These are phyloP conservation scores for Capsicum pubescens DNA, from an alignment of 257 asterid species.

Conservation along the genomic window DNA sequence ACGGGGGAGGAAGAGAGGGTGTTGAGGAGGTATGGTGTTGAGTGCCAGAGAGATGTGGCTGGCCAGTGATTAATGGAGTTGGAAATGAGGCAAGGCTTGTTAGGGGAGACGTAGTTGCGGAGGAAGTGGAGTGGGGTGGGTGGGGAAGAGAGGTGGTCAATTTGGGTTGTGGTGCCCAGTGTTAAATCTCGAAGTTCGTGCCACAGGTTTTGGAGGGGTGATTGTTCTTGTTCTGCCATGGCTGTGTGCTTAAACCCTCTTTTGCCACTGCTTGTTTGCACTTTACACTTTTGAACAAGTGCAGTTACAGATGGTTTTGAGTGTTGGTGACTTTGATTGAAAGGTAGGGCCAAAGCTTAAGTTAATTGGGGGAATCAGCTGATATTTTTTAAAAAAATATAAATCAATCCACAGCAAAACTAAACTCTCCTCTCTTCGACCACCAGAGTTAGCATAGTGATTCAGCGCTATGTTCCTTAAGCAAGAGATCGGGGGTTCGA, in stretches of 20 bases:
- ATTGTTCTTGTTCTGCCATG: conserved; percentile 32
- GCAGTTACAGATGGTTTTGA: too few species aligned
- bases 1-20: conserved; percentile 67
- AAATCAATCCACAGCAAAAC: too few species aligned
- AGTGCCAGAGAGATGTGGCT: conserved; percentile 72
- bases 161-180: conserved; percentile 54
- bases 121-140: conserved; percentile 84
- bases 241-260: conserved; percentile 12
- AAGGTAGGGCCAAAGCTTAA: too few species aligned
- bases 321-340: too few species aligned
- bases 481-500: too few species aligned
- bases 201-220: conserved; percentile 64
- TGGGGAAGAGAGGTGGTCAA: conserved; percentile 64
- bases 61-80: conserved; percentile 82
- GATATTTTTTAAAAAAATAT: too few species aligned
- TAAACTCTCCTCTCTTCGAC: too few species aligned
- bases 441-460: too few species aligned
- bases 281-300: neutral
- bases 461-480: too few species aligned
- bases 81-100: conserved; percentile 84
- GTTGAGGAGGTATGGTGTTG: conserved; percentile 62
- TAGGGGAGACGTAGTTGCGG: conserved; percentile 70
- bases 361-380: too few species aligned
- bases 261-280: neutral
- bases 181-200: conserved; percentile 73